Conservation (phyloP, 768 basidiomycete genomes). For the Dentipellis sp. region DNA sequence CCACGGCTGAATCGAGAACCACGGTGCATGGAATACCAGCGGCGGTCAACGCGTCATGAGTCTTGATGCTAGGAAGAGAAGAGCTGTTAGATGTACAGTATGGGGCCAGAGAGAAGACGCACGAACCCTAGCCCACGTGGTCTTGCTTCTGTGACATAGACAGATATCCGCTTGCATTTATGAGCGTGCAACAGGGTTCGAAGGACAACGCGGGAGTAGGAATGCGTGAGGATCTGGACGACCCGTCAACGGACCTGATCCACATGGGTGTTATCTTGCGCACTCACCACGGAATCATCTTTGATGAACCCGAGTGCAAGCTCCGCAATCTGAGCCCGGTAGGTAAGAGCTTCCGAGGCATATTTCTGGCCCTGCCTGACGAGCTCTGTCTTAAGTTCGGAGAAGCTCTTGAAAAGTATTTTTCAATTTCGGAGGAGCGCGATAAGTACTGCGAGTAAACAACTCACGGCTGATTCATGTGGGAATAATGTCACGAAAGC, state of each 20-base stretch:
- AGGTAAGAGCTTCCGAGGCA: conserved; percentile 69
- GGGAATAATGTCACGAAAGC: conserved; percentile 81
- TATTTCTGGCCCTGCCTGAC: conserved; percentile 76
- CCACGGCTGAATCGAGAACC: conserved; percentile 92
- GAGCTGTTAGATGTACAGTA: not conserved
- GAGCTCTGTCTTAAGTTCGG: conserved; percentile 74
- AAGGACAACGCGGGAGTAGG: conserved; percentile 93
- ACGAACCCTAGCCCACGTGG: conserved; percentile 81
- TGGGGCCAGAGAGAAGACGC: conserved; percentile 7
- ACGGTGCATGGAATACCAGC: conserved; percentile 94
- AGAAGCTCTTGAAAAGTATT: conserved; percentile 52
- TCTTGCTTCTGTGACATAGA: conserved; percentile 95
- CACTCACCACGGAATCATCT: conserved; percentile 78
- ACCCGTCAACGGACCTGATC: conserved; percentile 10
- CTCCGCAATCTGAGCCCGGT: conserved; percentile 83
- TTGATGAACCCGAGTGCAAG: conserved; percentile 88
- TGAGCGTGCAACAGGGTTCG: conserved; percentile 87
- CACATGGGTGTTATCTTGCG: conserved; percentile 10
- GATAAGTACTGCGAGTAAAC: conserved; percentile 10
- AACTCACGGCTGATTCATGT: conserved; percentile 68
- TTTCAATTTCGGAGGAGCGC: conserved; percentile 7
- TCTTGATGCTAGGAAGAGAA: conserved; percentile 60
- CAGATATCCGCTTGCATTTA: conserved; percentile 86
- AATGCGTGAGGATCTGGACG: conserved; percentile 87
- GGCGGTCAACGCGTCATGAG: conserved; percentile 77